phyloP scores from a whole-genome alignment of 495 filamentous ascomycete genomes.

The Penicillium turbatum region DNA sequence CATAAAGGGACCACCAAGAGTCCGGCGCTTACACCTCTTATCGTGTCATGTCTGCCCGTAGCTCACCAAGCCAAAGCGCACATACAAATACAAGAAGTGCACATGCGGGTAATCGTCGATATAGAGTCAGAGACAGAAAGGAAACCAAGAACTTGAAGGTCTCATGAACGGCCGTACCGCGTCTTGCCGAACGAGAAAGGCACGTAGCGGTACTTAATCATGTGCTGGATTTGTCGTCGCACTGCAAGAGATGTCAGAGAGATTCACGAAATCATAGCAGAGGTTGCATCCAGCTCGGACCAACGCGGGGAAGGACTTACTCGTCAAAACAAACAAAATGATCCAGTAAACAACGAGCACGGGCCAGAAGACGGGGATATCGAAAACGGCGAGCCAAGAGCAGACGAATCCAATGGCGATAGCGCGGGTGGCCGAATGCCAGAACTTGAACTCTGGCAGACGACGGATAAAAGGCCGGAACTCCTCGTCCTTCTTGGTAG shows the following conservation, averaged over 20 bases:
- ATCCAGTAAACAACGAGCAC: conserved; percentile 98
- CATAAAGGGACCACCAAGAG: conserved; percentile 19
- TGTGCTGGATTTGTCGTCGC: conserved; percentile 98
- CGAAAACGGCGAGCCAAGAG: conserved; percentile 88
- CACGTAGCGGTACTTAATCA: conserved; percentile 99
- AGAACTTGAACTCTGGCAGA: conserved; percentile 99
- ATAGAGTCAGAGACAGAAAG: conserved; percentile 13
- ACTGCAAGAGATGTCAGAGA: conserved; percentile 47
- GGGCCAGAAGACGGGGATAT: conserved; percentile 98
- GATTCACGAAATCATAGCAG: background rate
- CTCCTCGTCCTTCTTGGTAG: conserved; percentile 93
- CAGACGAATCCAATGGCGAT: conserved; percentile 79
- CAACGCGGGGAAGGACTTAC: conserved; percentile 51
- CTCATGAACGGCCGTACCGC: conserved; percentile 56
- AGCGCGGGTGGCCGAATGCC: conserved; percentile 89
- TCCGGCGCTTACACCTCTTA: conserved; percentile 7
- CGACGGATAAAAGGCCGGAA: conserved; percentile 95
- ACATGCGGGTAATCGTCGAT: conserved; percentile 14
- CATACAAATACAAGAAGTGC: conserved; percentile 18
- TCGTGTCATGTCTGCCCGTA: conserved; percentile 19
- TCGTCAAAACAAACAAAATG: conserved; percentile 90
- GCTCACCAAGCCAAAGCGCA: conserved; percentile 10
- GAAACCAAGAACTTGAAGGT: conserved; percentile 1
- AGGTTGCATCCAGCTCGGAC: too few species aligned
- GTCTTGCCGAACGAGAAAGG: conserved; percentile 93